These are phyloP conservation scores for Crithidia fasciculata DNA, from an alignment of 208 protist genomes.

Conservation along the genomic window DNA sequence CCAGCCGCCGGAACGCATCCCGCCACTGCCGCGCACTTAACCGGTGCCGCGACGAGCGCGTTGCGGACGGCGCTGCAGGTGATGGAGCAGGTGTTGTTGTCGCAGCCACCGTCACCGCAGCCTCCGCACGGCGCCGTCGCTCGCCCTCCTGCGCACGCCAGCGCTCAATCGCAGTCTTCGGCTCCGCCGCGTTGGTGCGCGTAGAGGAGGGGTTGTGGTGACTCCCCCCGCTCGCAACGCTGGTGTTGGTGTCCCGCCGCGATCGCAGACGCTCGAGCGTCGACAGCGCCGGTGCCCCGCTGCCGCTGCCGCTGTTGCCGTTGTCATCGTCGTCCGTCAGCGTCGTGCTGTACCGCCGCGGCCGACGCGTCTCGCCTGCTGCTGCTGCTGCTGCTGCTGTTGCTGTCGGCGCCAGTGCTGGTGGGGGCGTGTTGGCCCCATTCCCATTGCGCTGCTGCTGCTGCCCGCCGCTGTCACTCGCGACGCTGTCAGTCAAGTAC, in stretches of 20 bases:
- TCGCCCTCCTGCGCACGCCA: slow-evolving; percentile 31
- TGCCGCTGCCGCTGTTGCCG: not conserved
- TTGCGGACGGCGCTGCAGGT: not conserved
- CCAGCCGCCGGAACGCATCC: slow-evolving; percentile 33
- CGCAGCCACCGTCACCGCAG: not conserved
- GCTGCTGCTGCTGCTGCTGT: not conserved
- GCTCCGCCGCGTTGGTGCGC: not conserved
- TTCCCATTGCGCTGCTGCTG: not conserved
- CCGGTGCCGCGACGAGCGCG: not conserved
- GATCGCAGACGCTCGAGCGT: slow-evolving; percentile 24
- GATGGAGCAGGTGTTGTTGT: too few species aligned
- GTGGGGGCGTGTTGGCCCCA: too few species aligned
- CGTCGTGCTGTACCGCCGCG: slow-evolving; percentile 16
- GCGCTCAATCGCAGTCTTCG: slow-evolving; percentile 27
- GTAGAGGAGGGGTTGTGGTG: not conserved
- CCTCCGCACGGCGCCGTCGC: slow-evolving; percentile 6
- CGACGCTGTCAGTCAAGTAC: slow-evolving; percentile 15
- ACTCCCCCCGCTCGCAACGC: not conserved
- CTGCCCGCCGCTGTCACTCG: slow-evolving; percentile 3
- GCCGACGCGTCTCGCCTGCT: not conserved
- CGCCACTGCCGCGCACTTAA: slow-evolving; percentile 29
- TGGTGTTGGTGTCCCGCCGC: not conserved
- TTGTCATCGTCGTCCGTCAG: slow-evolving; percentile 23
- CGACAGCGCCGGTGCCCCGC: not conserved
- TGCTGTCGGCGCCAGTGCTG: not conserved